Percentiles rank a stretch among this genome's conserved stretches.
Conservation (phyloP, 2,329 filamentous ascomycete species). For the Fusarium heterosporum region DNA sequence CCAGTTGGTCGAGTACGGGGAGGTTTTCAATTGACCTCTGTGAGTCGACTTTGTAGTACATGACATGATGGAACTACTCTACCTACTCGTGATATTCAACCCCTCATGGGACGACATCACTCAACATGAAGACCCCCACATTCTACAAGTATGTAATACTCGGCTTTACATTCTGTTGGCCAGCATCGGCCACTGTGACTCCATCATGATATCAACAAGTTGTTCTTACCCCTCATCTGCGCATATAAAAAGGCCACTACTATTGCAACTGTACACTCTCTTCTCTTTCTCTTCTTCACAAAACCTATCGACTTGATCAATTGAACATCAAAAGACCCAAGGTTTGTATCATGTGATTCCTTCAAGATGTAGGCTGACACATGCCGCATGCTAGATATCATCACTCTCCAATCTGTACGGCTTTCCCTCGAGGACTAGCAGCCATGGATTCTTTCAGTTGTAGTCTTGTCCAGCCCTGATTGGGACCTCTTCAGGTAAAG, state of each 20-base stretch:
- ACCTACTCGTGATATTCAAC: slow-evolving; percentile 16
- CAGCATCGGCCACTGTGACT: slow-evolving; percentile 21
- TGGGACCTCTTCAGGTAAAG: slow-evolving; percentile 56
- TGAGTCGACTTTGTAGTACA: slow-evolving; percentile 22
- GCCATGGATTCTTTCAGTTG: slow-evolving; percentile 53
- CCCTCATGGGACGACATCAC: neutral
- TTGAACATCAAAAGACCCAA: slow-evolving; percentile 12
- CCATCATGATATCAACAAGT: slow-evolving; percentile 38
- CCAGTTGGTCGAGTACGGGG: neutral
- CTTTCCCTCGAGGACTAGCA: slow-evolving; percentile 29
- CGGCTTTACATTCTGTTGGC: slow-evolving; percentile 37
- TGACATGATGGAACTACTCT: slow-evolving; percentile 10
- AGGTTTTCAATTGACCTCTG: neutral
- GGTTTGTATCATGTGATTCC: slow-evolving; percentile 33
- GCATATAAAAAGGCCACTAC: slow-evolving; percentile 37
- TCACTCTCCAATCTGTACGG: slow-evolving; percentile 45
- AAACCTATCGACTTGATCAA: slow-evolving; percentile 10
- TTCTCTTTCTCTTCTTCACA: slow-evolving; percentile 9
- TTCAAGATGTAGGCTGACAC: slow-evolving; percentile 34
- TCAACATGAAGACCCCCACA: slow-evolving; percentile 20
- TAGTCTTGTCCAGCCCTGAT: slow-evolving; percentile 55
- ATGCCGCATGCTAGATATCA: slow-evolving; percentile 41
- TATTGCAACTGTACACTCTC: neutral
- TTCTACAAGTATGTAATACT: slow-evolving; percentile 16
- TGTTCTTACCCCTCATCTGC: slow-evolving; percentile 45